Base-by-base conservation (phyloP, 2,329 filamentous ascomycete genomes). In the Aspergillus candidus region DNA sequence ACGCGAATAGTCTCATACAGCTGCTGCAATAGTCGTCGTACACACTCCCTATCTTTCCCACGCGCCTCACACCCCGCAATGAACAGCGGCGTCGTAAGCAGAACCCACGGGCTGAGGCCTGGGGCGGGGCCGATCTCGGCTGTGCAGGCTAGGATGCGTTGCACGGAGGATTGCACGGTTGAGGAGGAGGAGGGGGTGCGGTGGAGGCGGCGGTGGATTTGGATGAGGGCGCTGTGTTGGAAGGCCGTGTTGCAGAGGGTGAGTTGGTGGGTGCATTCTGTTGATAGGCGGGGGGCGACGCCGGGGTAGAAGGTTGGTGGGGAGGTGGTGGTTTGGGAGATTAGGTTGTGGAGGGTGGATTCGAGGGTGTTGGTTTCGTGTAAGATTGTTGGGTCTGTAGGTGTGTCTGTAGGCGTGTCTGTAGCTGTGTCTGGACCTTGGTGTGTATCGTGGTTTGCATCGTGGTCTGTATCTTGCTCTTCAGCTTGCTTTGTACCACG, bases 81-180 rank as follows among this genome's bases (percentile, higher is more conserved):
- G 43, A 71, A 71, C 5, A 71, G 48, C 6, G 68, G 68, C 6
- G 68, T 71, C 14, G 68, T 70, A 12, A 71, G 54, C 52, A 71
- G 62, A 6, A 67, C 66, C 60, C 66, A 67, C 7, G 68, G 68
- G 38, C 66, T 68, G 4, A 70, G 54, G 6, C 66, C 65, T 12
- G 61, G 55, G 2, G 63, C 61, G 4, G 68, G 68, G 3, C 60
- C 58, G 40, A 71, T 70, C 33, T 61, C 56, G 5, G 56, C 56
- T 12, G 64, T 65, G 40, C 61, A 67, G 35, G 67, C 67, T 6
- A 71, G 52, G 37, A 71, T 70, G 35, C 58, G 61, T 45, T 59
- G 56, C 30, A 68, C 65, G 10, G 64, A 66, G 8, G 53, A 49
- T 42, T 68, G 65, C 18, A 68, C 63, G 15, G 55, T 51, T 2